A percentile compares a stretch with the other conserved stretches of the same genome.
Evolutionary conservation across 2,329 filamentous ascomycete species (phyloP).

Genomic region (Penicillium sp.): DNA sequence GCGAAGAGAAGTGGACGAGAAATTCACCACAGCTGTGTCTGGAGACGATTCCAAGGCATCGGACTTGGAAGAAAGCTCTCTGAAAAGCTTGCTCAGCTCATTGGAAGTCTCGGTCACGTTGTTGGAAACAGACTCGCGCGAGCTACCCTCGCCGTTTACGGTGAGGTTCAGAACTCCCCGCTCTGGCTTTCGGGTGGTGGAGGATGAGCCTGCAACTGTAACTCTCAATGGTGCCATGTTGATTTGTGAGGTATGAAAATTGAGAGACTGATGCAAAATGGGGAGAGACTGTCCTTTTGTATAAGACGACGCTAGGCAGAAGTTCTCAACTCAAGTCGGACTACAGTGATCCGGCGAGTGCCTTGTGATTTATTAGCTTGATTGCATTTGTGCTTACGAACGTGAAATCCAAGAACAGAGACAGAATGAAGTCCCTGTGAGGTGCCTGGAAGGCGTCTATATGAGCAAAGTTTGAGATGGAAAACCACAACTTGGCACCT

Average conservation of each 20-base stretch:
- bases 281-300: not conserved
- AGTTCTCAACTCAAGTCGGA: not conserved
- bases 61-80: conserved; percentile 11
- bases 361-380: not conserved
- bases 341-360: not conserved
- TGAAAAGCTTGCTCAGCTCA: conserved; percentile 13
- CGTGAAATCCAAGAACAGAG: too few relatives aligned
- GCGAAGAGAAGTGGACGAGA: conserved; percentile 15
- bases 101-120: conserved; percentile 13
- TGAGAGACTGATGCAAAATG: not conserved
- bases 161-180: conserved; percentile 11
- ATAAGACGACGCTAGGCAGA: not conserved
- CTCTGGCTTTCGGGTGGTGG: conserved; percentile 16
- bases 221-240: conserved; percentile 21
- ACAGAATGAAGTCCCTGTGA: too few relatives aligned
- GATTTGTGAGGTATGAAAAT: not conserved
- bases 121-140: conserved; percentile 9
- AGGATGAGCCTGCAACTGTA: conserved; percentile 13
- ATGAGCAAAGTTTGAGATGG: too few relatives aligned
- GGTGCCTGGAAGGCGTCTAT: too few relatives aligned
- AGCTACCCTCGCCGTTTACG: conserved; percentile 9
- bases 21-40: conserved; percentile 22
- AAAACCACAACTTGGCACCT: too few relatives aligned
- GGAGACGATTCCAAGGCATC: conserved; percentile 5
- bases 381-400: not conserved